Percentiles rank a stretch among this genome's conserved stretches.
Conservation (phyloP, 2,329 filamentous ascomycete species). For the Exophiala xenobiotica region DNA sequence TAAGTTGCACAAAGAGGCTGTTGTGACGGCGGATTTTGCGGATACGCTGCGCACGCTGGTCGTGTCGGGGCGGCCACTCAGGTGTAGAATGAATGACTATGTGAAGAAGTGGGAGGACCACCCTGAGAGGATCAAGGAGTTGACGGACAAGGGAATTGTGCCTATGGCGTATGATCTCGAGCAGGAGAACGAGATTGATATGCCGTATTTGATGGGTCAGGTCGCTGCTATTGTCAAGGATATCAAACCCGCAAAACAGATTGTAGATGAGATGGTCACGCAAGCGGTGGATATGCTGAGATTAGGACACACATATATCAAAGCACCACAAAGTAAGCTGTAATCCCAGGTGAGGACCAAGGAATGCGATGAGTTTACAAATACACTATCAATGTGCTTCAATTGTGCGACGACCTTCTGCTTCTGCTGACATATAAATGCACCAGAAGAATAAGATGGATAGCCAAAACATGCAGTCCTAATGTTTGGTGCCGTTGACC, state of each 20-base stretch:
- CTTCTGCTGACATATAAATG: background rate
- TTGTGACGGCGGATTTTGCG: conserved; percentile 74
- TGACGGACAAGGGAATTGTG: conserved; percentile 75
- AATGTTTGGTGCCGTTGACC: conserved; percentile 45
- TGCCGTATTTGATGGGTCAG: conserved; percentile 91
- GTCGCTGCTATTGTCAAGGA: conserved; percentile 75
- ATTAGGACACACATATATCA: conserved; percentile 61
- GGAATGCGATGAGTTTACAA: background rate
- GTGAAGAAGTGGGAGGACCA: conserved; percentile 75
- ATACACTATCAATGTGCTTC: background rate
- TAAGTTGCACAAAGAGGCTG: conserved; percentile 77
- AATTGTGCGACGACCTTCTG: background rate
- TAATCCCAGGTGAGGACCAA: conserved; percentile 11
- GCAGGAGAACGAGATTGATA: conserved; percentile 68
- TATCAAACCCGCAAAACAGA: conserved; percentile 76
- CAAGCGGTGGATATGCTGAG: conserved; percentile 70
- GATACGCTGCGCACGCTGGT: conserved; percentile 83
- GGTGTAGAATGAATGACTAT: conserved; percentile 81
- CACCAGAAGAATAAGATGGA: background rate
- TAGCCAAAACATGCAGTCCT: background rate
- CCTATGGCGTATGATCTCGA: conserved; percentile 83
- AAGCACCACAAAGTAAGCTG: conserved; percentile 21
- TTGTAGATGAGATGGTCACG: conserved; percentile 86
- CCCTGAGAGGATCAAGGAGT: conserved; percentile 70
- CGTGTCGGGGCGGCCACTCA: conserved; percentile 74